A percentile compares a stretch with the other conserved stretches of the same genome.
Evolutionary conservation across 1,139 yeast species (phyloP).

Genomic region (Hansenula lynferdii): DNA sequence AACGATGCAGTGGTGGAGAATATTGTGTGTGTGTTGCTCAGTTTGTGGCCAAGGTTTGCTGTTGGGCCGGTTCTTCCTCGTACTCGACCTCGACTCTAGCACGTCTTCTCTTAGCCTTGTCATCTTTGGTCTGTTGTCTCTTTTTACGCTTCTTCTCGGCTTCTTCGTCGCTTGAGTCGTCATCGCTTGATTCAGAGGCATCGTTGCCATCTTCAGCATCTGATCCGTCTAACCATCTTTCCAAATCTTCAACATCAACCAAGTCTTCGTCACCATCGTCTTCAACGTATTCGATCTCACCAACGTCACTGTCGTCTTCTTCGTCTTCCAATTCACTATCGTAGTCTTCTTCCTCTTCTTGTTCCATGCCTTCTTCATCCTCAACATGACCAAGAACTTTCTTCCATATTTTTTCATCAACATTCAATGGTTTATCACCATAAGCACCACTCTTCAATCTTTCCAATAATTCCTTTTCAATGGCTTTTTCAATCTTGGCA

Average conservation of each 20-base stretch:
- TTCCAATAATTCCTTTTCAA: slow-evolving; percentile 90
- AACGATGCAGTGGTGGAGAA: too few species aligned
- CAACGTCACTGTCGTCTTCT: slow-evolving; percentile 63
- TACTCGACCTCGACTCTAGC: slow-evolving; percentile 82
- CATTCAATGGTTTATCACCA: slow-evolving; percentile 96
- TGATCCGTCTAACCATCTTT: slow-evolving; percentile 80
- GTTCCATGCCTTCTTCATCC: slow-evolving; percentile 59
- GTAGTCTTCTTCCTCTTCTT: slow-evolving; percentile 60
- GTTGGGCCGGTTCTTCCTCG: slow-evolving; percentile 57
- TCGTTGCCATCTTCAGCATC: slow-evolving; percentile 41
- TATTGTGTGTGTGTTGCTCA: too few species aligned
- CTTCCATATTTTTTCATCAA: slow-evolving; percentile 94
- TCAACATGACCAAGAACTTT: slow-evolving; percentile 75
- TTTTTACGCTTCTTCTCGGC: slow-evolving; percentile 40
- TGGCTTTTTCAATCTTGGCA: slow-evolving; percentile 93
- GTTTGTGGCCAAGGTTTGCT: neutral
- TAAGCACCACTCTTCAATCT: slow-evolving; percentile 97
- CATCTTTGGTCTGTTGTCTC: slow-evolving; percentile 32
- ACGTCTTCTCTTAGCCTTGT: slow-evolving; percentile 48
- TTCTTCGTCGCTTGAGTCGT: slow-evolving; percentile 33
- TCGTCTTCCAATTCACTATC: slow-evolving; percentile 43
- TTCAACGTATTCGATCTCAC: slow-evolving; percentile 80
- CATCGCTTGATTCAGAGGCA: slow-evolving; percentile 30
- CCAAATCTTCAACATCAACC: slow-evolving; percentile 88
- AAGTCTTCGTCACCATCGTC: slow-evolving; percentile 85